Evolutionary conservation across 495 filamentous ascomycete genomes (phyloP).

Genomic region (Aspergillus taichungensis): DNA sequence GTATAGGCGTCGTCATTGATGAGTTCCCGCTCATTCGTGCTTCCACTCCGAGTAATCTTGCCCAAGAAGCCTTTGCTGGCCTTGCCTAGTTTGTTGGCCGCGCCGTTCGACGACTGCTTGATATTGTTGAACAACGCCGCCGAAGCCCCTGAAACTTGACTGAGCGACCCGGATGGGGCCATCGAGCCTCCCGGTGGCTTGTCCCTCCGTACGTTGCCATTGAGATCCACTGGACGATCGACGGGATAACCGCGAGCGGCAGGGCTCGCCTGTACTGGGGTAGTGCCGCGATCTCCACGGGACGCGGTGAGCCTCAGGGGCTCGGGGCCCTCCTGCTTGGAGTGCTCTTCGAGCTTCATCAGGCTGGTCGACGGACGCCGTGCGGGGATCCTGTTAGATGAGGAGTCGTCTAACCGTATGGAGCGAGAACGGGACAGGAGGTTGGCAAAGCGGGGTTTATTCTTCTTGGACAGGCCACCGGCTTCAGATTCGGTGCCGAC

Average conservation of each 20-base stretch:
- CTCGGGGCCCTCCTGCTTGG: constrained; percentile 16
- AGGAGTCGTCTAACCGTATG: constrained; percentile 45
- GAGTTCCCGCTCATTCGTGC: constrained; percentile 57
- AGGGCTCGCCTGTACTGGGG: constrained; percentile 56
- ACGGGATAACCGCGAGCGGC: constrained; percentile 51
- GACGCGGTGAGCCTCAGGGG: constrained; percentile 51
- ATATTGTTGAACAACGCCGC: constrained; percentile 63
- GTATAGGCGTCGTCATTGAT: constrained; percentile 69
- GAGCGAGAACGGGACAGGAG: constrained; percentile 62
- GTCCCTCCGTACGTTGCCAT: constrained; percentile 33
- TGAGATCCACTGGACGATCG: constrained; percentile 44
- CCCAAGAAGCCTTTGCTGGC: constrained; percentile 71
- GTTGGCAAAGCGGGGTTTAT: constrained; percentile 43
- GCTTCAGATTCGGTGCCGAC: constrained; percentile 23
- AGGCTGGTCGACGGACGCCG: constrained; percentile 38
- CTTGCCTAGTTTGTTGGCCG: constrained; percentile 61
- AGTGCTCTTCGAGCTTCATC: constrained; percentile 33
- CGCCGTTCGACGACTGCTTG: constrained; percentile 61
- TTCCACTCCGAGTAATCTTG: constrained; percentile 63
- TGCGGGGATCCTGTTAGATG: constrained; percentile 23
- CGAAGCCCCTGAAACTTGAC: constrained; percentile 52
- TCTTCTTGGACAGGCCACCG: constrained; percentile 26
- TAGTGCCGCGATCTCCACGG: constrained; percentile 44
- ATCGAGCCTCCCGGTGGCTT: constrained; percentile 40
- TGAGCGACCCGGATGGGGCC: constrained; percentile 48